Evolutionary conservation across 495 filamentous ascomycete species (phyloP).

Genomic region (Penicillium ucsense): DNA sequence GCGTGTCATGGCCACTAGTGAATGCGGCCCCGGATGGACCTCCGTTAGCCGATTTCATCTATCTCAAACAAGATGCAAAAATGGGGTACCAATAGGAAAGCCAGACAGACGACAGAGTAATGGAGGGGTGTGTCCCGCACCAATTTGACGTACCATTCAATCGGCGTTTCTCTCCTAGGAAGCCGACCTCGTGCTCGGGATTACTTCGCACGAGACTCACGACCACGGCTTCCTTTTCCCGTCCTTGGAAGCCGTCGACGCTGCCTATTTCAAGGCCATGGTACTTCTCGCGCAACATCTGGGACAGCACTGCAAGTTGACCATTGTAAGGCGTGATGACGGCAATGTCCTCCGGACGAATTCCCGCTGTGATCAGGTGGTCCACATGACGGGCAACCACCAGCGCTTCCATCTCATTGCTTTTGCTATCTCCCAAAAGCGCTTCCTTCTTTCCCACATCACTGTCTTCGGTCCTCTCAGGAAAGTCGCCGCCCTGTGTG

Average conservation of each 20-base stretch:
- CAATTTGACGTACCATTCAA: slow-evolving; percentile 59
- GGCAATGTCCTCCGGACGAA: slow-evolving; percentile 73
- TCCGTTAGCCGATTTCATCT: slow-evolving; percentile 1
- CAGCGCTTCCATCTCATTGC: slow-evolving; percentile 83
- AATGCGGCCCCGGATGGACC: neutral
- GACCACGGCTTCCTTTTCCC: slow-evolving; percentile 94
- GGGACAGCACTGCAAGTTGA: slow-evolving; percentile 70
- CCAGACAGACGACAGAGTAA: neutral
- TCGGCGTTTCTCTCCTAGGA: slow-evolving; percentile 84
- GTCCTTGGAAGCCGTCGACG: slow-evolving; percentile 93
- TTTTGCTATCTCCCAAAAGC: slow-evolving; percentile 76
- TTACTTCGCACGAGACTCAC: slow-evolving; percentile 90
- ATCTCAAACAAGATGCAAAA: neutral
- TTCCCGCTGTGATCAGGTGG: slow-evolving; percentile 65
- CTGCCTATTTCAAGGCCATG: slow-evolving; percentile 84
- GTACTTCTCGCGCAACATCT: slow-evolving; percentile 64
- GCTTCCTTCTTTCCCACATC: slow-evolving; percentile 41
- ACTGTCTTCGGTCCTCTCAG: slow-evolving; percentile 48
- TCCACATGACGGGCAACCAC: slow-evolving; percentile 69
- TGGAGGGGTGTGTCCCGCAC: neutral
- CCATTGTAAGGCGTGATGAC: slow-evolving; percentile 96
- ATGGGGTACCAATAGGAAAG: neutral
- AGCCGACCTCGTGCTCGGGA: slow-evolving; percentile 75
- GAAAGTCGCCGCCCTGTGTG: slow-evolving; percentile 89
- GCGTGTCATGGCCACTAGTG: slow-evolving; percentile 83